phyloP scores from a whole-genome alignment of 257 asterid genomes.

The Linaria vulgaris region DNA sequence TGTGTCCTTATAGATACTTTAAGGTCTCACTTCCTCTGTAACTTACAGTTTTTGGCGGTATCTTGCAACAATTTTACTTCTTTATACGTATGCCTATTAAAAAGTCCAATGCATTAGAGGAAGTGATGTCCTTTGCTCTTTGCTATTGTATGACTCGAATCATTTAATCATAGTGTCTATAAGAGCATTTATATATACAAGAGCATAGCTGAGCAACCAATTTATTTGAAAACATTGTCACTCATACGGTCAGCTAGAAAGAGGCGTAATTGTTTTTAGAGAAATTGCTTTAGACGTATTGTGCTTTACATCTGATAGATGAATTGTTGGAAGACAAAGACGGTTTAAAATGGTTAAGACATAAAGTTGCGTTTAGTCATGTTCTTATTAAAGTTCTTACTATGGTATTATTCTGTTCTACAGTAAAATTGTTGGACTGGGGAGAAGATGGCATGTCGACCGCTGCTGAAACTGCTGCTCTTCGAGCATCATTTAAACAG shows the following conservation, averaged over 20 bases:
- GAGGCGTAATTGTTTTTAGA: no score
- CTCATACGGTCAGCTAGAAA: no score
- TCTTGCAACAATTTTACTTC: neutral
- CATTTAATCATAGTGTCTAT: neutral
- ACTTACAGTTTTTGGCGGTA: neutral
- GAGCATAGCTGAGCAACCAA: no score
- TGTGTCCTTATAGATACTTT: neutral
- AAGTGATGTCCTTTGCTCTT: neutral
- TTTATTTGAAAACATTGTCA: no score
- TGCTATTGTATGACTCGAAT: neutral
- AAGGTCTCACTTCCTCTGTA: slow-evolving; percentile 7
- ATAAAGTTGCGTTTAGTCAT: neutral
- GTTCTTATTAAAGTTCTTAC: neutral
- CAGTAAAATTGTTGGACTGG: slow-evolving; percentile 90
- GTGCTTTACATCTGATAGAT: no score
- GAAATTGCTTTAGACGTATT: no score
- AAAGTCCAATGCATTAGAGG: neutral
- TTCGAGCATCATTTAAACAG: slow-evolving; percentile 72
- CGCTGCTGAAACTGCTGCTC: slow-evolving; percentile 70
- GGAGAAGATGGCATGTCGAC: slow-evolving; percentile 87
- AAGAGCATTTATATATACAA: no score
- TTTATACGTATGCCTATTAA: neutral
- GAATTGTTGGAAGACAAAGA: no score
- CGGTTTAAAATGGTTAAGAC: no score
- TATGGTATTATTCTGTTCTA: slow-evolving; percentile 11